These are phyloP conservation scores for Ophiosphaerella narmari DNA, from an alignment of 2,329 filamentous ascomycete genomes.

Conservation along the genomic window DNA sequence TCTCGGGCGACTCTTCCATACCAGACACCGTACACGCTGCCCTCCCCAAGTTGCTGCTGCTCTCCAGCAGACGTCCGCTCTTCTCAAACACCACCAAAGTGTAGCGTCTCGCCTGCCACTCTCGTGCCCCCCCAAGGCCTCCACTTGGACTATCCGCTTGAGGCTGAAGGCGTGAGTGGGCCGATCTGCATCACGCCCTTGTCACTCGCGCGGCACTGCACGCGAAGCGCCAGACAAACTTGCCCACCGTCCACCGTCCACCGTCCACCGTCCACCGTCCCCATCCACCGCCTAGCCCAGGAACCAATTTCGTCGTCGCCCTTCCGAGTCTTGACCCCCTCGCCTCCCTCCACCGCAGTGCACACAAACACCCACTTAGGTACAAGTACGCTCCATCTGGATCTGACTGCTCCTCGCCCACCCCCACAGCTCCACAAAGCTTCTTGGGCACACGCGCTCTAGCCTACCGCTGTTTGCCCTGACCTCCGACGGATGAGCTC, in stretches of 20 bases:
- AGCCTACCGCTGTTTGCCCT: slow-evolving; percentile 26
- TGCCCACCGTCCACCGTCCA: slow-evolving; percentile 6
- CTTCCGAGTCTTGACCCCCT: neutral
- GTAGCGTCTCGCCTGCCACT: slow-evolving; percentile 12
- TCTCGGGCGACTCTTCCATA: slow-evolving; percentile 15
- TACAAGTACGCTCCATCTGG: slow-evolving; percentile 14
- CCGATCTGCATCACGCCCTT: slow-evolving; percentile 44
- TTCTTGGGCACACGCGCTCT: slow-evolving; percentile 34
- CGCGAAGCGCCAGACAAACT: slow-evolving; percentile 35
- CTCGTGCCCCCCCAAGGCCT: slow-evolving; percentile 35
- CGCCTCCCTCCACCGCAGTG: slow-evolving; percentile 21
- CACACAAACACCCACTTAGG: slow-evolving; percentile 20
- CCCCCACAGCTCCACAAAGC: slow-evolving; percentile 44
- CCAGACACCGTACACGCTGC: too few relatives aligned
- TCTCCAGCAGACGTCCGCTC: neutral
- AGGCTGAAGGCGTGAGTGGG: slow-evolving; percentile 43
- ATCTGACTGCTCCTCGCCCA: slow-evolving; percentile 25
- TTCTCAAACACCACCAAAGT: slow-evolving; percentile 14
- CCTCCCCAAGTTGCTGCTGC: too few relatives aligned
- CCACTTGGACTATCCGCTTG: slow-evolving; percentile 43
- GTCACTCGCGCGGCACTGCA: slow-evolving; percentile 39
- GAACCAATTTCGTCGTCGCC: slow-evolving; percentile 16
- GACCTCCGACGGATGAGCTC: slow-evolving; percentile 40
- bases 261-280: slow-evolving; percentile 3
- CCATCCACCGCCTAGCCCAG: slow-evolving; percentile 12